A percentile compares a stretch with the other conserved stretches of the same genome.
Conservation (phyloP, 371 early-diverging fungal genomes). For the Mucor irregularis region DNA sequence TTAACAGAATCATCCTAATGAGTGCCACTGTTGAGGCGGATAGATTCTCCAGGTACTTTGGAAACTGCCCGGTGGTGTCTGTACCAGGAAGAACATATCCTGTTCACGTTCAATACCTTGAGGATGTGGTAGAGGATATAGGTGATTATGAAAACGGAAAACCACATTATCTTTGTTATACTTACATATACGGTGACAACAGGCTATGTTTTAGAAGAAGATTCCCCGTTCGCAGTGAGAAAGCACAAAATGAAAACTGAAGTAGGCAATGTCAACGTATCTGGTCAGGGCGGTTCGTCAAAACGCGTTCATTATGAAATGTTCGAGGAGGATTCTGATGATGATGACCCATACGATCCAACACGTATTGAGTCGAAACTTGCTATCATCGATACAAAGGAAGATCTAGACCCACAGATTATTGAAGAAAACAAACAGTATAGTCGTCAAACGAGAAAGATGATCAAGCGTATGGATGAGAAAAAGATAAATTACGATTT, state of each 20-base stretch:
- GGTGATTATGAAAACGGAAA: constrained; percentile 14
- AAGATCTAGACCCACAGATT: constrained; percentile 31
- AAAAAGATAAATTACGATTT: constrained; percentile 74
- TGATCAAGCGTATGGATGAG: constrained; percentile 61
- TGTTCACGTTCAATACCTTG: constrained; percentile 71
- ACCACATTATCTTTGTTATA: neutral
- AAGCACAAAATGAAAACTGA: neutral
- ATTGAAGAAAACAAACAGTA: constrained; percentile 33
- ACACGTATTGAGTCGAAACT: constrained; percentile 24
- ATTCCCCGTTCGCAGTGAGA: constrained; percentile 55
- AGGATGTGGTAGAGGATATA: constrained; percentile 68
- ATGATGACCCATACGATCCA: constrained; percentile 43
- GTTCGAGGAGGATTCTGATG: constrained; percentile 45
- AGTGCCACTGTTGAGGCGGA: constrained; percentile 80
- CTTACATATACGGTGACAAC: neutral
- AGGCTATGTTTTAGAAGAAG: constrained; percentile 60
- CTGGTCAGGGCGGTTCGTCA: constrained; percentile 34
- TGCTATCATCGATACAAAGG: constrained; percentile 19
- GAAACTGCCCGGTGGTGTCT: constrained; percentile 60
- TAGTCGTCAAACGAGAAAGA: constrained; percentile 43
- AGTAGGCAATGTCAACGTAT: constrained; percentile 22
- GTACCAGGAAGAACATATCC: constrained; percentile 86
- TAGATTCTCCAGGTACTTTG: constrained; percentile 71
- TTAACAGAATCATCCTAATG: constrained; percentile 69
- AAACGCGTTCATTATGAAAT: constrained; percentile 53